Base-by-base conservation (phyloP, 495 filamentous ascomycete species). In the Pseudomonodictys pantanalensis region DNA sequence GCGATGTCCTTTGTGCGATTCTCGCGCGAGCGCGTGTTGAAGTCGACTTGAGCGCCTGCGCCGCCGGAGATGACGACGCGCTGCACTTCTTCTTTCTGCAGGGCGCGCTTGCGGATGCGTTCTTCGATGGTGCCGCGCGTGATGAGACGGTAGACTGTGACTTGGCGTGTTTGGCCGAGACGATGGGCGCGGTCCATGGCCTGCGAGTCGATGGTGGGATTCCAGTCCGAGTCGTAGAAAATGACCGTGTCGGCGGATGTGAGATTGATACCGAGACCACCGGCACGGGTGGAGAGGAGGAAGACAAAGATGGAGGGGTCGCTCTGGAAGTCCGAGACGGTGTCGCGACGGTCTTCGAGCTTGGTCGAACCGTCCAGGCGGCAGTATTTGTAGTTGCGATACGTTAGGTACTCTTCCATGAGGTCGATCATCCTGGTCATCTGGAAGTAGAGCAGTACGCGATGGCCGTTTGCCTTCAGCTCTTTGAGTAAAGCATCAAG, bases 401-500 rank as follows among this genome's bases (percentile, higher is more conserved):
- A 97, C 2, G 93, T 97, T 38, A 99, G 80, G 68, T 97, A 99
- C 73, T 99, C 93, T 68, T 99, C 93, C 87, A 97, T 97, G 32
- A 99, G 77, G 69, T 99, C 93, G 69, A 99, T 97, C 93, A 99
- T 99, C 65, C 89, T 86, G n/a, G 93, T 99, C 93, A 99, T 99
- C 76, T 99, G 93, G 86, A 99, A 99, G 78, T 99, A 99, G n/a
- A 99, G 78, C 7, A 99, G 83, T 17, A 99, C 93, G 67, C 93
- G 91, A 67, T 99, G 93, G 42, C 88, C 88, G 42, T 85, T 88
- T 51, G 92, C 85, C 78, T 97, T 99, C 54, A 99, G 83, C 66
- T 91, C 79, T 43, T 85, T 84, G 26, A 99, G 79, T 22, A 99
- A 81, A 52, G 89, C 79, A 73, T 99, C 93, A 24, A 99, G 80